Percentiles rank a stretch among this genome's conserved stretches.
These are phyloP conservation scores for Beauveria sp. DNA, from an alignment of 2,329 filamentous ascomycete genomes.

Conservation along the genomic window DNA sequence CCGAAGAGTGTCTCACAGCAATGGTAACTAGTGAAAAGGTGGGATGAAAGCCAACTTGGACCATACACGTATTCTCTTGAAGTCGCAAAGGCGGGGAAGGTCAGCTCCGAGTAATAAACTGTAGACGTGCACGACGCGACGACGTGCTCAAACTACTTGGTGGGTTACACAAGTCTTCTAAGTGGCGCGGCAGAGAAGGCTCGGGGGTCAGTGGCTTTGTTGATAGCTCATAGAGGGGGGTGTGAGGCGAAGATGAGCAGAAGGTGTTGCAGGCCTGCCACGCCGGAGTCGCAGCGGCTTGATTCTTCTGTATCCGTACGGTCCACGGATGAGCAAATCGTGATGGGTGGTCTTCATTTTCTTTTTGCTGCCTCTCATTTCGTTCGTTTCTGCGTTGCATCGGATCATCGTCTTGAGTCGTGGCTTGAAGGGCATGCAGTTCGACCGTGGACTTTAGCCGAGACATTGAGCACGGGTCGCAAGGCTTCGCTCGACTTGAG, in stretches of 20 bases:
- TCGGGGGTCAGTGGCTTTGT: not conserved
- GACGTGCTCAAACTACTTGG: not conserved
- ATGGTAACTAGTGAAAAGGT: not conserved
- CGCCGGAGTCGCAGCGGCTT: not conserved
- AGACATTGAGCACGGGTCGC: conserved; percentile 4
- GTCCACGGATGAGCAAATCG: too few species aligned
- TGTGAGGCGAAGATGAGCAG: not conserved
- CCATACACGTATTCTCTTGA: not conserved
- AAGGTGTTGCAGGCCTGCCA: not conserved
- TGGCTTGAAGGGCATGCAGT: not conserved
- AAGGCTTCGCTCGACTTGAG: not conserved
- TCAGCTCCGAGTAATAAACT: not conserved
- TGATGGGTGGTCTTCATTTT: not conserved
- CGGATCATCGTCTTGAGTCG: not conserved
- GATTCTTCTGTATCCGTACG: too few species aligned
- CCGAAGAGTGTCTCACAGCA: not conserved
- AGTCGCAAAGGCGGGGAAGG: not conserved
- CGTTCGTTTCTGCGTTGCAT: not conserved
- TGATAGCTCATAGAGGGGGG: conserved; percentile 8
- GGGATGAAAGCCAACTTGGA: conserved; percentile 3
- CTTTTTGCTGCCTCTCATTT: not conserved
- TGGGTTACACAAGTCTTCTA: not conserved
- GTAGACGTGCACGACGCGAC: not conserved
- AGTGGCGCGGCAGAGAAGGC: not conserved
- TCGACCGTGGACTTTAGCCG: conserved; percentile 2